Evolutionary conservation across 169 alveolate species (phyloP).

Genomic region (Plasmodium reichenowi): DNA sequence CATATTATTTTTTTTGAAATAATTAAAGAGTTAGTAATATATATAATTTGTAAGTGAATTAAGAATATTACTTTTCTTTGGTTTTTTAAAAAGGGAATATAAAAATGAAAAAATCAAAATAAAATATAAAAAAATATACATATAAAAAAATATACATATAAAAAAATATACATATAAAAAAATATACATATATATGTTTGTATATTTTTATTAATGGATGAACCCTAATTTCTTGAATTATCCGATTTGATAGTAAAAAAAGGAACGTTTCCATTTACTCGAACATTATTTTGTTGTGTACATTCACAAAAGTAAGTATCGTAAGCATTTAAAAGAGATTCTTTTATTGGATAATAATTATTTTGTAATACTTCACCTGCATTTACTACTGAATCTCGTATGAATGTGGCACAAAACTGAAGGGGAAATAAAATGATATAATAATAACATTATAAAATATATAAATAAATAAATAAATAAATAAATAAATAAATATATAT

Average conservation of each 20-base stretch:
- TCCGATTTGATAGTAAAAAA: slow-evolving; percentile 37
- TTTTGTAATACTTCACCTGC: slow-evolving; percentile 61
- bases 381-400: slow-evolving; percentile 45
- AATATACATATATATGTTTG: too few relatives aligned
- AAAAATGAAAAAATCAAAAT: too few relatives aligned
- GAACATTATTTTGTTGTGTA: slow-evolving; percentile 25
- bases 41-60: too few relatives aligned
- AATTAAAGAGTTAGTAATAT: too few relatives aligned
- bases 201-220: not conserved
- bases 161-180: too few relatives aligned
- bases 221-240: not conserved
- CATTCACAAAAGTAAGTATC: slow-evolving; percentile 58
- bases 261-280: slow-evolving; percentile 60
- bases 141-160: too few relatives aligned
- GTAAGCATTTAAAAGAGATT: slow-evolving; percentile 32
- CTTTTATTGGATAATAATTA: slow-evolving; percentile 63
- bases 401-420: slow-evolving; percentile 51
- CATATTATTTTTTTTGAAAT: too few relatives aligned
- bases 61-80: too few relatives aligned
- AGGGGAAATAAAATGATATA: not conserved
- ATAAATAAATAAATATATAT: slow-evolving; percentile 8
- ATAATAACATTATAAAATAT: not conserved
- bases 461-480: slow-evolving; percentile 3
- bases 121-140: too few relatives aligned
- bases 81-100: too few relatives aligned